Percentiles rank a stretch among this genome's conserved stretches.
phyloP scores from a whole-genome alignment of 1,284 basidiomycete species.

The Pterulicium gracile region DNA sequence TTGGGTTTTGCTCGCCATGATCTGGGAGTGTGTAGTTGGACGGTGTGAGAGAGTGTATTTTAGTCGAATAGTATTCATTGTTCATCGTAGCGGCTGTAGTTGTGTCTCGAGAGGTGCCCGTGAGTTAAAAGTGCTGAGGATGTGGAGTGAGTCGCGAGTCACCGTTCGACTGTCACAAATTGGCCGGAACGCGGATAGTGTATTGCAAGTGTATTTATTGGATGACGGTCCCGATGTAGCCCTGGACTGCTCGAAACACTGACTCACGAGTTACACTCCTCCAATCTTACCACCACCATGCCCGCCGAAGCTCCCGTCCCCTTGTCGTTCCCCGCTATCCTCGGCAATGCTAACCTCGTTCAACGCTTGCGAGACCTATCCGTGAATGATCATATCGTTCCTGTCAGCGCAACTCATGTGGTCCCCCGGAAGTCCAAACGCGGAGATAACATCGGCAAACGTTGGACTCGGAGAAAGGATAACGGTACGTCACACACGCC shows the following conservation, averaged over 20 bases:
- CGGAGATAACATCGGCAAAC: conserved; percentile 63
- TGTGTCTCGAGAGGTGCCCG: no score
- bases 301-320: conserved; percentile 29
- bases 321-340: conserved; percentile 60
- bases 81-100: no score
- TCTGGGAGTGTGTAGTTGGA: no score
- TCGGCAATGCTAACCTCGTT: conserved; percentile 44
- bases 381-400: conserved; percentile 11
- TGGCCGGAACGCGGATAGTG: no score
- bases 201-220: no score
- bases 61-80: no score
- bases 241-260: not conserved
- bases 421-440: conserved; percentile 26
- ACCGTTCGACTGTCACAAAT: no score
- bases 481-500: conserved; percentile 40
- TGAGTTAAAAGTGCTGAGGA: no score
- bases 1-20: no score
- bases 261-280: not conserved
- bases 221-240: no score
- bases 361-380: conserved; percentile 41
- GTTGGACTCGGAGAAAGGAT: conserved; percentile 63
- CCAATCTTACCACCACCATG: not conserved
- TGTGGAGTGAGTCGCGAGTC: no score
- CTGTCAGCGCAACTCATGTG: conserved; percentile 9
- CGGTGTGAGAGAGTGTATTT: no score